phyloP scores from a whole-genome alignment of 1,284 basidiomycete species.

The Rhodofomes roseus region DNA sequence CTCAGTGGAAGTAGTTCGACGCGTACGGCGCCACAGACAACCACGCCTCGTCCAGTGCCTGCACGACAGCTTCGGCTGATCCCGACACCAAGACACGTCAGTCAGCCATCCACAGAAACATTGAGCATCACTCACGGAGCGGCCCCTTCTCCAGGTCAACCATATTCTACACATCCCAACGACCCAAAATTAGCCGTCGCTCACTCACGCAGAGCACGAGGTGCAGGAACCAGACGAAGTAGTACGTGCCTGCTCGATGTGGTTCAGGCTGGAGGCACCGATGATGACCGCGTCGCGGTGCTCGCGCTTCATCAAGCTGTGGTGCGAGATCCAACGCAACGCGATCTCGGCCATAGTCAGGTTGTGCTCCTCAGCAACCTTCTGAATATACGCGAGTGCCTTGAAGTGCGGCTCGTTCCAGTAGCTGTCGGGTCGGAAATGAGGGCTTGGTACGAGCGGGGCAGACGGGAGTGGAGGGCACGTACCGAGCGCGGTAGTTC shows the following conservation, averaged over 20 bases:
- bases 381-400: slow-evolving; percentile 37
- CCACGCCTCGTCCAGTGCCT: slow-evolving; percentile 38
- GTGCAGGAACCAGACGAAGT: neutral
- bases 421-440: too few species aligned
- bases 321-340: slow-evolving; percentile 51
- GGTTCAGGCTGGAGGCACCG: slow-evolving; percentile 45
- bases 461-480: neutral
- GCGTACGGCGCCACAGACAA: slow-evolving; percentile 28
- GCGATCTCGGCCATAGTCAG: slow-evolving; percentile 48
- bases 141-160: slow-evolving; percentile 56
- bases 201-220: neutral
- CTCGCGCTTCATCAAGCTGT: slow-evolving; percentile 45
- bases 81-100: neutral
- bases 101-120: too few species aligned
- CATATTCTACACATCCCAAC: slow-evolving; percentile 38
- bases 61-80: slow-evolving; percentile 33
- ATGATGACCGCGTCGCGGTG: slow-evolving; percentile 48
- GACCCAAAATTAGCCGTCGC: neutral
- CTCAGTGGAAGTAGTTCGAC: slow-evolving; percentile 27
- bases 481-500: slow-evolving; percentile 24
- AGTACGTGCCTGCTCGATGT: slow-evolving; percentile 41
- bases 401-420: slow-evolving; percentile 50
- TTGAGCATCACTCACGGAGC: slow-evolving; percentile 34
- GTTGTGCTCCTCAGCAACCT: slow-evolving; percentile 36
- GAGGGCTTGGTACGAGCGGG: neutral